Evolutionary conservation across 495 filamentous ascomycete species (phyloP), one percentile per base, ranked within the genome.

Genomic region (Echria macrotheca): DNA sequence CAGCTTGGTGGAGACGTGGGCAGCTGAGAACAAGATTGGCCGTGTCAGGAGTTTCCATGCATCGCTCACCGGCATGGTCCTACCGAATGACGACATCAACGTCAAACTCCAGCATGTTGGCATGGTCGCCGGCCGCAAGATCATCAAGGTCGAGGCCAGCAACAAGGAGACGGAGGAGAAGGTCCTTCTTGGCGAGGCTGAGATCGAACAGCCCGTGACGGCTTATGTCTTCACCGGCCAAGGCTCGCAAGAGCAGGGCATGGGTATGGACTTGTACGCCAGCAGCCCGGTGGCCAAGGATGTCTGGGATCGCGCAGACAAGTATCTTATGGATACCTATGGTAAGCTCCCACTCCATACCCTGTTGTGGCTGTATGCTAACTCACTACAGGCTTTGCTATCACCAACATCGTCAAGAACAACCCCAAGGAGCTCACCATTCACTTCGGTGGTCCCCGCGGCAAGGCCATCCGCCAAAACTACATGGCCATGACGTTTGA

Each of bases 401-500:
- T 99, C 64, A 93, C 90, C 50, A 91, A 97, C 65, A 97, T 99
- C 54, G 94, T 99, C 66, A 93, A 90, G 75, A 97, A 97, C 69
- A 99, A 99, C 68, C 93, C 93, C 44, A 96, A 95, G 75, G 94
- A 99, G 71, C 81, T 99, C 51, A 99, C 94, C 2, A 89, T 99
- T 52, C 85, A 99, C 73, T 99, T 99, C 60, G 93, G 94, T 68
- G 93, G 93, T 50, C 89, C 91, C 51, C 86, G 89, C 23, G 93
- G 93, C 56, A 97, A 96, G 70, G 89, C 90, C 26, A 99, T 99
- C 53, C 87, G 94, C 47, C 81, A 94, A 61, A 97, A 97, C 67
- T 99, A 99, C 76, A 97, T 97, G 89, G 82, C 91, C 23, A 99
- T 99, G 93, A 96, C 94, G 50, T 97, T 97, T 70, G 94, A 99